phyloP scores from a whole-genome alignment of 1,139 yeast species.

The Taiozyma sp. region DNA sequence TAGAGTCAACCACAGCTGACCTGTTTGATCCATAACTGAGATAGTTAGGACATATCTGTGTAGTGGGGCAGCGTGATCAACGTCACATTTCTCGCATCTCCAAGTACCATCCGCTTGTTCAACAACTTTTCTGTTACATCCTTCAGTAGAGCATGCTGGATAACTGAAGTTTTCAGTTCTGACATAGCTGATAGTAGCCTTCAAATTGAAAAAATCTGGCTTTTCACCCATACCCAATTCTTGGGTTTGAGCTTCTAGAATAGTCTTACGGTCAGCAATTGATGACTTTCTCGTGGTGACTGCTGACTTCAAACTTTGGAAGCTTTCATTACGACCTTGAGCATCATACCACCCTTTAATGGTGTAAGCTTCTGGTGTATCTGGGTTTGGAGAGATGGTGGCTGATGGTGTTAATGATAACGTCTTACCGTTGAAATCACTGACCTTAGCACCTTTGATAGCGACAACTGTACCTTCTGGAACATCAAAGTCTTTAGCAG shows the following conservation, averaged over 20 bases:
- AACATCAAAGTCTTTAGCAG: conserved; percentile 69
- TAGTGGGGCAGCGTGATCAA: conserved; percentile 59
- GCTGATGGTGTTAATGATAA: conserved; percentile 81
- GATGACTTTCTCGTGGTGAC: conserved; percentile 28
- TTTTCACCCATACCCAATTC: conserved; percentile 70
- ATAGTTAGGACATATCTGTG: conserved; percentile 75
- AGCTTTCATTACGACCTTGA: conserved; percentile 59
- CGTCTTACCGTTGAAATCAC: conserved; percentile 86
- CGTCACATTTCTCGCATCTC: conserved; percentile 93
- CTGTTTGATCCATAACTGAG: conserved; percentile 73
- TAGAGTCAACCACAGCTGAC: conserved; percentile 81
- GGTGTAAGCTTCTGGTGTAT: conserved; percentile 79
- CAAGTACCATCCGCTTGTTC: conserved; percentile 72
- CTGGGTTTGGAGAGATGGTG: conserved; percentile 75
- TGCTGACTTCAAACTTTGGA: conserved; percentile 55
- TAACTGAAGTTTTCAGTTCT: conserved; percentile 77
- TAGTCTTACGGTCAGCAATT: conserved; percentile 53
- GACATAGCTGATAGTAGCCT: conserved; percentile 69
- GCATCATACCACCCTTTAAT: conserved; percentile 95
- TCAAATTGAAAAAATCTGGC: conserved; percentile 73
- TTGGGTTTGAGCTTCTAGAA: conserved; percentile 62
- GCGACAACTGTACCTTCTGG: conserved; percentile 90
- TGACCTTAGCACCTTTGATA: conserved; percentile 83
- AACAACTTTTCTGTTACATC: conserved; percentile 80
- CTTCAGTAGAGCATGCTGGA: conserved; percentile 80